Evolutionary conservation across 352 stramenopile genomes (phyloP), one percentile per base, ranked within the genome.

Genomic region (Globisporangium orthogonon): DNA sequence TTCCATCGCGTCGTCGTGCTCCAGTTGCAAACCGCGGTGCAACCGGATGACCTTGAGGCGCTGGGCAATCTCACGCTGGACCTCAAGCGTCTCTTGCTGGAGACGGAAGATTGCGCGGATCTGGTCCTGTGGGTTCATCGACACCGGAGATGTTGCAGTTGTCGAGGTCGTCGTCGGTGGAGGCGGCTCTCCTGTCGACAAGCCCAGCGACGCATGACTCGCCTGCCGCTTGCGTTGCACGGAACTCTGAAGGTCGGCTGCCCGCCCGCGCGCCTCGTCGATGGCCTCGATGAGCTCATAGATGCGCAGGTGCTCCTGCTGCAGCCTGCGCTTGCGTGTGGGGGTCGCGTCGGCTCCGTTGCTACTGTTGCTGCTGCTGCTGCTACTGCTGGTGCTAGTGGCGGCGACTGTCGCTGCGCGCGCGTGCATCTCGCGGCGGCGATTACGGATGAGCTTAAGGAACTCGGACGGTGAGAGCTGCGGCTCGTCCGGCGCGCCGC

Each of bases 361-460:
- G 62, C 47, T 33, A 10, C 2, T 23, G 13, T 3, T 55, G 46
- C 0, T 58, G 41, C 9, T 58, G 41, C 9, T 52, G 53, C 13
- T 66, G 64, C 1, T 31, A 45, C 10, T 54, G 37, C 29, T 43
- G n/a, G 37, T 10, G 40, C 39, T 15, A 0, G 33, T 15, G 50
- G 17, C 37, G 53, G 53, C 41, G 59, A 59, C 14, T 65, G 70
- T n/a, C 69, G 61, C 13, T 23, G 68, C 58, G n/a, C 70, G 65
- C 28, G 60, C 63, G 46, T 83, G 60, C 54, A 83, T 80, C 60
- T 89, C 79, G 46, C 74, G 63, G 35, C 79, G 76, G 53, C 79
- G 69, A 54, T 89, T 89, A 40, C 79, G 60, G 50, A 89, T 83
- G 50, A 89, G 69, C 46, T 86, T 87, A 31, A 89, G 69, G 43